Percentiles rank a stretch among this genome's conserved stretches.
Evolutionary conservation across 2,329 filamentous ascomycete species (phyloP).

Genomic region (Arachnomyces sp.): DNA sequence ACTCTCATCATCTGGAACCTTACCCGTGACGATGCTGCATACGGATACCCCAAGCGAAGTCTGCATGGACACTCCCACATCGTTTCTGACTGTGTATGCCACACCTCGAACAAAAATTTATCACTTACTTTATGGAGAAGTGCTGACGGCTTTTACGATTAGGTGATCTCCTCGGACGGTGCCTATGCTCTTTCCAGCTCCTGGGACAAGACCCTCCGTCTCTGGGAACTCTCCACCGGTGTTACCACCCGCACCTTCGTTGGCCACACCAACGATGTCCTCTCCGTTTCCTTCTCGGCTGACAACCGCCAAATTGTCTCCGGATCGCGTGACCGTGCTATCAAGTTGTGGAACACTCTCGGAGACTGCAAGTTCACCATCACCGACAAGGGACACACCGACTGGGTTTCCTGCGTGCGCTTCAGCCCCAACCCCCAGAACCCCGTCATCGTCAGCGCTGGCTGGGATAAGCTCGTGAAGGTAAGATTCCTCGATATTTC

Average conservation of each 20-base stretch:
- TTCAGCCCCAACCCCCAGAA: constrained; percentile 99
- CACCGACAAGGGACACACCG: constrained; percentile 99
- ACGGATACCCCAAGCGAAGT: constrained; percentile 98
- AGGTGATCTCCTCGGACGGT: constrained; percentile 99
- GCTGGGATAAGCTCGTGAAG: constrained; percentile 99
- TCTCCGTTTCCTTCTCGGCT: constrained; percentile 99
- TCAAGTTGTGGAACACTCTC: constrained; percentile 99
- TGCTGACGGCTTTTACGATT: constrained; percentile 16
- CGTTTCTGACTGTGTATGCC: constrained; percentile 97
- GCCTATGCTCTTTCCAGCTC: constrained; percentile 98
- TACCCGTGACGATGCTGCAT: constrained; percentile 94
- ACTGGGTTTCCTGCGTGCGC: constrained; percentile 99
- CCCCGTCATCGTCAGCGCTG: constrained; percentile 96
- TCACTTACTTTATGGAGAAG: too few species aligned
- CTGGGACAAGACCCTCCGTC: constrained; percentile 99
- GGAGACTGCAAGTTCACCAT: constrained; percentile 99
- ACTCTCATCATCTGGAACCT: constrained; percentile 99
- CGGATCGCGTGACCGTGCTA: constrained; percentile 93
- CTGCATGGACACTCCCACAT: constrained; percentile 99
- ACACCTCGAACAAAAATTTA: constrained; percentile 9
- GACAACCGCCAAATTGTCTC: constrained; percentile 99
- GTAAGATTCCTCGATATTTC: constrained; percentile 55
- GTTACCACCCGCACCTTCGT: constrained; percentile 97
- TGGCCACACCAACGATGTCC: constrained; percentile 98
- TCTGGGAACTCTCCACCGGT: constrained; percentile 97